These are phyloP conservation scores for Globisporangium megalacanthum DNA, from an alignment of 352 stramenopile genomes.

Conservation along the genomic window DNA sequence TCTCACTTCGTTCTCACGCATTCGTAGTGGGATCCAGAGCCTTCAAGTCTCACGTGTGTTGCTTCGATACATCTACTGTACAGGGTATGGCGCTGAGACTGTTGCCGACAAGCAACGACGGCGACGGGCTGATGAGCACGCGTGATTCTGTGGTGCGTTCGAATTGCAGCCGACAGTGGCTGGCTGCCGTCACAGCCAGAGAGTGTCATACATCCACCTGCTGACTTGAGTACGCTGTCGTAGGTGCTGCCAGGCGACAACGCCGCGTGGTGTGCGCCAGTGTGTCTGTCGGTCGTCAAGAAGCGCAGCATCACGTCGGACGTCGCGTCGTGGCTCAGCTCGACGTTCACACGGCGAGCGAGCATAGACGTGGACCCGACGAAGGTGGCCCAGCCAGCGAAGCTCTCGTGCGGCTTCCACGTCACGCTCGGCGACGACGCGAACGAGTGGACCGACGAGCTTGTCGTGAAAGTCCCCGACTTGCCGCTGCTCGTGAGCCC, in stretches of 20 bases:
- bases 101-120: slow-evolving; percentile 9
- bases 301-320: slow-evolving; percentile 40
- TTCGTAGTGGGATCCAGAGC: too few relatives aligned
- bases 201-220: not conserved
- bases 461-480: slow-evolving; percentile 32
- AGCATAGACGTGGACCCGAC: slow-evolving; percentile 25
- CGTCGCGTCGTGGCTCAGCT: slow-evolving; percentile 52
- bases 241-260: slow-evolving; percentile 26
- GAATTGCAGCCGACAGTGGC: not conserved
- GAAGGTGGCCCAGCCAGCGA: slow-evolving; percentile 27
- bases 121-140: slow-evolving; percentile 7
- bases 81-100: slow-evolving; percentile 13
- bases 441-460: slow-evolving; percentile 48
- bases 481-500: slow-evolving; percentile 26
- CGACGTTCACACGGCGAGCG: slow-evolving; percentile 30
- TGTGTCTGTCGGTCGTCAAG: slow-evolving; percentile 38
- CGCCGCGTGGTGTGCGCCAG: slow-evolving; percentile 33
- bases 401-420: slow-evolving; percentile 45
- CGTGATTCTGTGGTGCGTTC: slow-evolving; percentile 6
- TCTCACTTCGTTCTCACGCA: not conserved
- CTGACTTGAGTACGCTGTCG: not conserved
- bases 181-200: not conserved
- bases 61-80: not conserved
- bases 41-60: not conserved
- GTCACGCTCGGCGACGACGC: slow-evolving; percentile 24